These are phyloP conservation scores for Pseudocercospora fuligena DNA, from an alignment of 2,329 filamentous ascomycete species.

Conservation along the genomic window DNA sequence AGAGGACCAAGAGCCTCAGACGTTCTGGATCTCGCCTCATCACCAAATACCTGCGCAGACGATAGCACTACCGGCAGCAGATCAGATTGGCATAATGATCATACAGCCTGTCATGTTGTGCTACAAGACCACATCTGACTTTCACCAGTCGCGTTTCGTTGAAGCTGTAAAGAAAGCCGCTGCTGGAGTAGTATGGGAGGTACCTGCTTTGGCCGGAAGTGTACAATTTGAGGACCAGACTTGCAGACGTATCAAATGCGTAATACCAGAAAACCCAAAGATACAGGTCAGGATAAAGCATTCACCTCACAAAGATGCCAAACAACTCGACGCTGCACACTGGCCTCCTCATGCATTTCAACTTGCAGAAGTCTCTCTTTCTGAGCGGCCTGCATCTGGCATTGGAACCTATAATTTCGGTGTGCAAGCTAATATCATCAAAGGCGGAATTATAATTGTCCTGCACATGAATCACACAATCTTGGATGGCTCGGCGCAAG, in stretches of 20 bases:
- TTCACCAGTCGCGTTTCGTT: slow-evolving; percentile 13
- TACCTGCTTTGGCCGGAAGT: slow-evolving; percentile 18
- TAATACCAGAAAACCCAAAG: slow-evolving; percentile 20
- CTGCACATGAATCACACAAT: slow-evolving; percentile 27
- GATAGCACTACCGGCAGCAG: slow-evolving; percentile 19
- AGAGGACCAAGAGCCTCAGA: neutral
- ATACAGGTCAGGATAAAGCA: slow-evolving; percentile 19
- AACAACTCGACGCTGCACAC: slow-evolving; percentile 18
- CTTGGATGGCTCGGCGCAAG: slow-evolving; percentile 21
- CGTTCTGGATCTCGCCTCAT: slow-evolving; percentile 18
- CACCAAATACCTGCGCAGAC: slow-evolving; percentile 20
- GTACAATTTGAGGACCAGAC: slow-evolving; percentile 20
- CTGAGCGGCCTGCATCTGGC: slow-evolving; percentile 11
- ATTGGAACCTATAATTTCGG: slow-evolving; percentile 25
- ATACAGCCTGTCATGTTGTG: slow-evolving; percentile 20
- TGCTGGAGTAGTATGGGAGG: slow-evolving; percentile 14
- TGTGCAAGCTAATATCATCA: slow-evolving; percentile 24
- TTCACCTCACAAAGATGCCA: slow-evolving; percentile 12
- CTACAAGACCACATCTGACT: slow-evolving; percentile 16
- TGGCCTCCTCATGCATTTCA: slow-evolving; percentile 18
- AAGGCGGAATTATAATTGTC: slow-evolving; percentile 20
- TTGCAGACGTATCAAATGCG: slow-evolving; percentile 13
- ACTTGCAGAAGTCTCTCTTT: slow-evolving; percentile 16
- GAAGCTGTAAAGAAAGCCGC: slow-evolving; percentile 18
- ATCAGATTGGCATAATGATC: slow-evolving; percentile 22